Percentiles rank a stretch among this genome's conserved stretches.
These are phyloP conservation scores for Xylaria sp. DNA, from an alignment of 2,329 filamentous ascomycete genomes.

Conservation along the genomic window DNA sequence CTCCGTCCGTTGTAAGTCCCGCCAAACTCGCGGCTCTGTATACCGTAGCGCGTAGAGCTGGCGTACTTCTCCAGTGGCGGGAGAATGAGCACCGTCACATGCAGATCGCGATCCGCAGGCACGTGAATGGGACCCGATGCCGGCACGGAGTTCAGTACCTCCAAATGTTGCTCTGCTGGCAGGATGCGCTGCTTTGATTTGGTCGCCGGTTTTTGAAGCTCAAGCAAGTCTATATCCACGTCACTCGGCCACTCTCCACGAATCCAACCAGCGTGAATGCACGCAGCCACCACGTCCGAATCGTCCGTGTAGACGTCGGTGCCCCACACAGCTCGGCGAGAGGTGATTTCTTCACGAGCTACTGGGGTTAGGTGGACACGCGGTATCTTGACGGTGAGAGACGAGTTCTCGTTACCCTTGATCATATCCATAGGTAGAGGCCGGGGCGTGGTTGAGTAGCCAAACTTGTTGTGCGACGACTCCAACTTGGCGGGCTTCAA, in stretches of 20 bases:
- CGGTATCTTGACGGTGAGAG: conserved; percentile 87
- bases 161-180: conserved; percentile 48
- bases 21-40: conserved; percentile 84
- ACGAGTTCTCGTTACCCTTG: conserved; percentile 84
- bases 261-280: conserved; percentile 93
- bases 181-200: conserved; percentile 49
- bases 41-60: conserved; percentile 78
- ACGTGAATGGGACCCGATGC: conserved; percentile 70
- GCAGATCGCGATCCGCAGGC: conserved; percentile 77
- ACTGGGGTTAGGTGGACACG: conserved; percentile 76
- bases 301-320: conserved; percentile 96
- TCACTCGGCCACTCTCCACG: conserved; percentile 86
- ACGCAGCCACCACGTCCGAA: conserved; percentile 90
- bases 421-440: conserved; percentile 79
- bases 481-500: conserved; percentile 65
- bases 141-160: conserved; percentile 64
- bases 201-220: conserved; percentile 56
- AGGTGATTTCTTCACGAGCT: conserved; percentile 84
- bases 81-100: conserved; percentile 86
- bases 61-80: conserved; percentile 82
- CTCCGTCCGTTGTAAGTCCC: conserved; percentile 57
- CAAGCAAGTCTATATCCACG: conserved; percentile 75
- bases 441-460: conserved; percentile 67
- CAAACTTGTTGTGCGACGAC: conserved; percentile 54
- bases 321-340: conserved; percentile 85